Conservation (phyloP, 1,284 basidiomycete genomes). For the Vanrija sp. region DNA sequence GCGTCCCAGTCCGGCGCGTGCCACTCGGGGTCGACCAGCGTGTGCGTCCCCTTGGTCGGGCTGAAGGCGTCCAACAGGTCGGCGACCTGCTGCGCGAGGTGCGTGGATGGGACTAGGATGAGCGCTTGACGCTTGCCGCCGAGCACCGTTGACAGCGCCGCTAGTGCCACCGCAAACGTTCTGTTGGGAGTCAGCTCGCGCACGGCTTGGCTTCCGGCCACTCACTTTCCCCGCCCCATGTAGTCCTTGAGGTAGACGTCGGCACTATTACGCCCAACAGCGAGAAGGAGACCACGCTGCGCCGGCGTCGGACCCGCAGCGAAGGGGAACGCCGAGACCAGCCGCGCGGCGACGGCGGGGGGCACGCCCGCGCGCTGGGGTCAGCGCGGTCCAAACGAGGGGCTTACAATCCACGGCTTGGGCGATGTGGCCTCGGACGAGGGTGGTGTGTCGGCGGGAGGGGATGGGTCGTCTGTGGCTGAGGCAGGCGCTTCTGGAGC, state of each 20-base stretch:
- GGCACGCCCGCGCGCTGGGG: conserved; percentile 9
- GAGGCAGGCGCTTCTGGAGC: background rate
- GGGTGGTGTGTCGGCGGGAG: background rate
- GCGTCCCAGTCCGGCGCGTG: conserved; percentile 3
- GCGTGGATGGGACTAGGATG: conserved; percentile 28
- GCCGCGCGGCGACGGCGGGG: background rate
- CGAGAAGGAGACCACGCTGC: conserved; percentile 28
- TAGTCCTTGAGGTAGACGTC: conserved; percentile 34
- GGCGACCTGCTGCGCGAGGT: conserved; percentile 29
- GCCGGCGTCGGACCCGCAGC: conserved; percentile 27
- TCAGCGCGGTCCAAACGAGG: background rate
- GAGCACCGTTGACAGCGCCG: conserved; percentile 18
- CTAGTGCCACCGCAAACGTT: conserved; percentile 20
- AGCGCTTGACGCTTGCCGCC: conserved; percentile 8
- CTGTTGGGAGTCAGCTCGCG: background rate
- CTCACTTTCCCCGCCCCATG: conserved; percentile 42
- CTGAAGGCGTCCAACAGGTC: conserved; percentile 1
- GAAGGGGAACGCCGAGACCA: conserved; percentile 19
- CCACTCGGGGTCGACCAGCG: background rate
- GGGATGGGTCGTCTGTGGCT: background rate
- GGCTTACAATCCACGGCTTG: conserved; percentile 14
- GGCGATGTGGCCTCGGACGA: background rate
- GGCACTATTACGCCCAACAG: conserved; percentile 19
- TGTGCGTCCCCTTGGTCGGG: background rate
- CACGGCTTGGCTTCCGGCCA: background rate